phyloP scores from a whole-genome alignment of 345 rosid species.

The Syzygium aqueum region DNA sequence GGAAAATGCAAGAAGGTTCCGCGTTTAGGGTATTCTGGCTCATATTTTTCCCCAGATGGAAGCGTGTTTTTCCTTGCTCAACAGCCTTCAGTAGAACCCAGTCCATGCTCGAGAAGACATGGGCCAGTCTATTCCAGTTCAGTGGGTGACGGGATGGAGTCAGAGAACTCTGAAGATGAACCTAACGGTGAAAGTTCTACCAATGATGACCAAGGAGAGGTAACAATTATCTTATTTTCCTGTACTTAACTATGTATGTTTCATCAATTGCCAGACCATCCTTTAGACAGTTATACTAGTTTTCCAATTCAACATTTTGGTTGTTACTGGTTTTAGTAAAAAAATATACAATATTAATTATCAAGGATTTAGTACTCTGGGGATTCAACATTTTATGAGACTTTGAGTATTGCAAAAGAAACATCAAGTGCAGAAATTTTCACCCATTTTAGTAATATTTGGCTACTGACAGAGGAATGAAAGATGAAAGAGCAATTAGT shows the following conservation, averaged over 20 bases:
- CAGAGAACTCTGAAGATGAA: conserved; percentile 21
- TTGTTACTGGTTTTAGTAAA: background rate
- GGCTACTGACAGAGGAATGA: background rate
- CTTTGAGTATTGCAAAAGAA: background rate
- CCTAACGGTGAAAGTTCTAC: background rate
- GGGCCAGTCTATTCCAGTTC: conserved; percentile 32
- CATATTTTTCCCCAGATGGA: conserved; percentile 18
- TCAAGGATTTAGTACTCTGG: background rate
- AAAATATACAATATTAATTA: background rate
- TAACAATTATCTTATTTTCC: background rate
- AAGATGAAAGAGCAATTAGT: background rate
- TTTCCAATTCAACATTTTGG: background rate
- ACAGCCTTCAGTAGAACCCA: conserved; percentile 7
- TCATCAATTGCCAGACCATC: background rate
- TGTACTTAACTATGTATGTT: background rate
- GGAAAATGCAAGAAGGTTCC: conserved; percentile 32
- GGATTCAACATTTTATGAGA: background rate
- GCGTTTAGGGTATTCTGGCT: conserved; percentile 18
- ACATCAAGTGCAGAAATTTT: background rate
- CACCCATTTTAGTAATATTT: background rate
- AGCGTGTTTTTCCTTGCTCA: conserved; percentile 17
- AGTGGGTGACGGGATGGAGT: conserved; percentile 39
- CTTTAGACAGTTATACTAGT: background rate
- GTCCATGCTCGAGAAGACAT: conserved; percentile 13
- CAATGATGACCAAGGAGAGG: background rate